phyloP scores from a whole-genome alignment of 768 basidiomycete species.

The Dictyophora rubrovolvata region DNA sequence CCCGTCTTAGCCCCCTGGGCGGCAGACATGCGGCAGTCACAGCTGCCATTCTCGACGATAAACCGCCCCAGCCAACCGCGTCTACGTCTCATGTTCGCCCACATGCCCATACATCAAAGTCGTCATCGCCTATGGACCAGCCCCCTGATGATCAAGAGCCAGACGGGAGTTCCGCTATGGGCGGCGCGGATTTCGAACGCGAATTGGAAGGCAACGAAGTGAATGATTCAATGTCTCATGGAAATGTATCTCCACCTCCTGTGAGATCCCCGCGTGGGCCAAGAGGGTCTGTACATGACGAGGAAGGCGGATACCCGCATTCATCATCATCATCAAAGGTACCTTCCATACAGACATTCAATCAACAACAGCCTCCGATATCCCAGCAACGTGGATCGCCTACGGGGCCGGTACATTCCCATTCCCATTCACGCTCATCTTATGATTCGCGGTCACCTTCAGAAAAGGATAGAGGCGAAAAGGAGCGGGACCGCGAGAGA shows the following conservation, averaged over 20 bases:
- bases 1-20: slow-evolving; percentile 48
- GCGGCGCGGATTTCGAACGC: neutral
- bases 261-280: neutral
- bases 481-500: neutral
- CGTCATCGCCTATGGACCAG: neutral
- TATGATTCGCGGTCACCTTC: slow-evolving; percentile 30
- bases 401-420: neutral
- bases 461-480: neutral
- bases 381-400: neutral
- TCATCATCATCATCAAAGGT: neutral
- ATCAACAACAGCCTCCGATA: neutral
- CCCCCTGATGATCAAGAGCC: neutral
- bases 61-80: neutral
- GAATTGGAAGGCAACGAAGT: neutral
- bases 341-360: neutral
- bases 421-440: slow-evolving; percentile 14
- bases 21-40: slow-evolving; percentile 77
- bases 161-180: neutral
- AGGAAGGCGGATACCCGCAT: neutral
- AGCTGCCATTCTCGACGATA: slow-evolving; percentile 67
- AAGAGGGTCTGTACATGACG: neutral
- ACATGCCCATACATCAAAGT: neutral
- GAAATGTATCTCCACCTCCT: neutral
- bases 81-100: neutral
- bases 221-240: neutral